Conservation (phyloP, 1,139 yeast species). For the Diutina catenulata region DNA sequence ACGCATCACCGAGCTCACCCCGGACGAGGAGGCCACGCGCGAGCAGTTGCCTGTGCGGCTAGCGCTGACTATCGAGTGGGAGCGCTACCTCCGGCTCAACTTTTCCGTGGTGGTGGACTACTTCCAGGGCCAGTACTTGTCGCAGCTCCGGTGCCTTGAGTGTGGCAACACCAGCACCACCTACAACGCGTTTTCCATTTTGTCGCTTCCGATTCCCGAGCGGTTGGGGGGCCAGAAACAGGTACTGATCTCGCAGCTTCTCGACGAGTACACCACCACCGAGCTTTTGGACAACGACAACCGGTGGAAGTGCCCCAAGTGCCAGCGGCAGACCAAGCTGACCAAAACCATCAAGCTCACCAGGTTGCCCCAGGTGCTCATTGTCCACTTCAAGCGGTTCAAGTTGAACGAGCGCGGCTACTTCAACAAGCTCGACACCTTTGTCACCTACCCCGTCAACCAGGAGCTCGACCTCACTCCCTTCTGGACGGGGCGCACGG, state of each 20-base stretch:
- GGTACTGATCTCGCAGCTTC: conserved; percentile 49
- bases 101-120: conserved; percentile 77
- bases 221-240: conserved; percentile 14
- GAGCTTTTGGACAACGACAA: conserved; percentile 72
- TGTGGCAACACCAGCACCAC: conserved; percentile 81
- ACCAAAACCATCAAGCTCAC: conserved; percentile 60
- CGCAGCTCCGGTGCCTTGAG: conserved; percentile 62
- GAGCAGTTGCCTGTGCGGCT: conserved; percentile 69
- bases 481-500: conserved; percentile 39
- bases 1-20: conserved; percentile 40
- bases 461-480: conserved; percentile 52
- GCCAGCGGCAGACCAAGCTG: conserved; percentile 56
- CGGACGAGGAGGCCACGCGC: conserved; percentile 63
- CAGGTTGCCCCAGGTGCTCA: conserved; percentile 59
- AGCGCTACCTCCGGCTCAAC: conserved; percentile 72
- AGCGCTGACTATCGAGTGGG: conserved; percentile 95
- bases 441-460: conserved; percentile 48
- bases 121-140: conserved; percentile 85
- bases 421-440: conserved; percentile 49
- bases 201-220: conserved; percentile 63
- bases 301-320: conserved; percentile 82
- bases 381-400: conserved; percentile 75
- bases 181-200: conserved; percentile 67
- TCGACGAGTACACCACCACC: conserved; percentile 52
- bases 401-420: conserved; percentile 33